Percentiles rank a stretch among this genome's conserved stretches.
Conservation (phyloP, 495 filamentous ascomycete species). For the Emericellopsis terricola region DNA sequence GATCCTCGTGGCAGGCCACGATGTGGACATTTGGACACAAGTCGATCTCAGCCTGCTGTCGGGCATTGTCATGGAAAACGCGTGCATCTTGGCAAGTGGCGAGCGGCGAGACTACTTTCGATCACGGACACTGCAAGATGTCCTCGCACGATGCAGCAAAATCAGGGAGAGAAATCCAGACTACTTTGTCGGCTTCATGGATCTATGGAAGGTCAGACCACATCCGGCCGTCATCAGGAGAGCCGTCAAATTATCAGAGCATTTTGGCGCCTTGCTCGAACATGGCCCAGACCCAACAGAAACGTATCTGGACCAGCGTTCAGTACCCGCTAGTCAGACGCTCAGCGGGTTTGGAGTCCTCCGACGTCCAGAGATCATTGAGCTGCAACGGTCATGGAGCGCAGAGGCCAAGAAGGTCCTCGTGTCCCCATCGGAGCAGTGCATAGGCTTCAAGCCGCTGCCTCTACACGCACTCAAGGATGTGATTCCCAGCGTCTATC, state of each 20-base stretch:
- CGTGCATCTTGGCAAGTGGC: constrained; percentile 27
- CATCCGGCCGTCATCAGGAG: constrained; percentile 8
- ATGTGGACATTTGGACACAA: not conserved
- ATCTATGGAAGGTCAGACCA: constrained; percentile 7
- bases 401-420: constrained; percentile 6
- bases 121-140: constrained; percentile 18
- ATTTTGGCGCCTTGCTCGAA: constrained; percentile 10
- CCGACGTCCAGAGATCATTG: constrained; percentile 7
- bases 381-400: constrained; percentile 10
- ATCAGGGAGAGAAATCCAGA: constrained; percentile 4
- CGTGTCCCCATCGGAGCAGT: not conserved
- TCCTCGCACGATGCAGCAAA: constrained; percentile 11
- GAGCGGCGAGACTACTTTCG: constrained; percentile 33
- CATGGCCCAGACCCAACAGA: constrained; percentile 10
- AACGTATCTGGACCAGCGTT: too few relatives aligned
- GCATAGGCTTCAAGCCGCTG: not conserved
- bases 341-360: constrained; percentile 10
- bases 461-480: not conserved
- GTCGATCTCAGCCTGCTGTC: constrained; percentile 5
- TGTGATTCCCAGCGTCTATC: not conserved
- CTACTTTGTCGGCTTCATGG: constrained; percentile 11
- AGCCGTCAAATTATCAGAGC: constrained; percentile 8
- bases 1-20: not conserved
- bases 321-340: too few relatives aligned
- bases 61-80: constrained; percentile 30